phyloP scores from a whole-genome alignment of 805 yeast genomes.

The Cyberlindnera veronae region DNA sequence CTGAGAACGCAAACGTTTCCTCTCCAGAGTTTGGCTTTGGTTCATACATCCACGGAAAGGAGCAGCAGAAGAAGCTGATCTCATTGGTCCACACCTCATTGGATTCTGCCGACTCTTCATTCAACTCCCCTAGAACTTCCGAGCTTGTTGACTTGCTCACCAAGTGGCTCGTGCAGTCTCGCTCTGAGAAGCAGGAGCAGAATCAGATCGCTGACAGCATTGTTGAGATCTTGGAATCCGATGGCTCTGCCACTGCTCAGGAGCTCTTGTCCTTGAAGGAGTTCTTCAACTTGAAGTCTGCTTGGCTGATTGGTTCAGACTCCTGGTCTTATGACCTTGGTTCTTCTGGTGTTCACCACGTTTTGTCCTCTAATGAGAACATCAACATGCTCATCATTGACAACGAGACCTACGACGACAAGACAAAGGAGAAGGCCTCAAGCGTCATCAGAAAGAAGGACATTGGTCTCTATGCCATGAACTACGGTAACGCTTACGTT shows the following conservation, averaged over 20 bases:
- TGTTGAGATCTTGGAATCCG: conserved; percentile 37
- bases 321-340: conserved; percentile 95
- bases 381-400: conserved; percentile 85
- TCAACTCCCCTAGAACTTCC: conserved; percentile 40
- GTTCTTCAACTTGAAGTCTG: conserved; percentile 45
- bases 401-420: conserved; percentile 64
- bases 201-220: conserved; percentile 24
- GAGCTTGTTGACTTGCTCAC: conserved; percentile 56
- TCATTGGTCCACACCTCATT: conserved; percentile 30
- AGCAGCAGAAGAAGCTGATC: conserved; percentile 35
- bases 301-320: conserved; percentile 92
- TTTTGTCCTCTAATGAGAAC: conserved; percentile 69
- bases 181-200: conserved; percentile 27
- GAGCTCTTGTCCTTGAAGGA: conserved; percentile 45
- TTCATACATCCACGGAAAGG: conserved; percentile 54
- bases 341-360: conserved; percentile 84
- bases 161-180: conserved; percentile 62
- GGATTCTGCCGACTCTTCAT: conserved; percentile 30
- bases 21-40: conserved; percentile 92
- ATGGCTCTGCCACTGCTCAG: conserved; percentile 39
- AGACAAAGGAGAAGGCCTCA: conserved; percentile 24
- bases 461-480: conserved; percentile 92
- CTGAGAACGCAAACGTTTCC: conserved; percentile 41
- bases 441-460: conserved; percentile 73
- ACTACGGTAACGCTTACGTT: conserved; percentile 82